Base-by-base conservation (phyloP, 2,329 filamentous ascomycete genomes). In the Fonsecaea pedrosoi region DNA sequence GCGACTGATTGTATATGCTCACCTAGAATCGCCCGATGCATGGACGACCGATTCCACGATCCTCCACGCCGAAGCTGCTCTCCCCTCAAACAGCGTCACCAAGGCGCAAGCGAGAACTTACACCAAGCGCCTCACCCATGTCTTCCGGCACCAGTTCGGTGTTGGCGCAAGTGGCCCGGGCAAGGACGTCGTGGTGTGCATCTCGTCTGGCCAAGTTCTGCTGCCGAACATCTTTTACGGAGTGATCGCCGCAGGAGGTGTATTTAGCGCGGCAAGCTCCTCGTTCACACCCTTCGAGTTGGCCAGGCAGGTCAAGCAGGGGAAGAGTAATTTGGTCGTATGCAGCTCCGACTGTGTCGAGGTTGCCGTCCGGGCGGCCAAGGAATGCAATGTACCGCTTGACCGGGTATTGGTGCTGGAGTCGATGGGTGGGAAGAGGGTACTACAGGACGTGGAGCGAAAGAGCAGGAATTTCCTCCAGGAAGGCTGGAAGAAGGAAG, bases 181-280 rank as follows among this genome's bases (percentile, higher is more conserved):
- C 32, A 80, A 80, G 60, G 84, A 87, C 70, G 82, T 88, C 2
- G 84, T 88, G 10, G 82, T 87, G 6, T 80, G 82, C 32, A 82
- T 88, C 21, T 86, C 84, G 0, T 83, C 83, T 0, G 87, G 87
- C 2, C 84, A 88, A 70, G 82, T 83, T 54, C 78, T 87, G 2
- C 78, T 88, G 0, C 82, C 85, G 0, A 78, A 82, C 13, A 67
- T 87, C 1, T 85, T 86, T 71, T 88, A 82, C 69, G 84, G 82
- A 9, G 82, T 88, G 54, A 79, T 89, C 55, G 87, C 84, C 2
- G 85, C 86, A 1, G 86, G 84, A 0, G 87, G 86, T 15, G 81
- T 89, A 30, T 89, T 85, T 71, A 86, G 84, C 12, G 71, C 70
- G 2, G 71, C 71, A 8, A 70, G 67, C 48, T 69, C 67, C 6